A percentile compares a stretch with the other conserved stretches of the same genome.
phyloP scores from a whole-genome alignment of 2,329 filamentous ascomycete species.

The Penicillium sp. region DNA sequence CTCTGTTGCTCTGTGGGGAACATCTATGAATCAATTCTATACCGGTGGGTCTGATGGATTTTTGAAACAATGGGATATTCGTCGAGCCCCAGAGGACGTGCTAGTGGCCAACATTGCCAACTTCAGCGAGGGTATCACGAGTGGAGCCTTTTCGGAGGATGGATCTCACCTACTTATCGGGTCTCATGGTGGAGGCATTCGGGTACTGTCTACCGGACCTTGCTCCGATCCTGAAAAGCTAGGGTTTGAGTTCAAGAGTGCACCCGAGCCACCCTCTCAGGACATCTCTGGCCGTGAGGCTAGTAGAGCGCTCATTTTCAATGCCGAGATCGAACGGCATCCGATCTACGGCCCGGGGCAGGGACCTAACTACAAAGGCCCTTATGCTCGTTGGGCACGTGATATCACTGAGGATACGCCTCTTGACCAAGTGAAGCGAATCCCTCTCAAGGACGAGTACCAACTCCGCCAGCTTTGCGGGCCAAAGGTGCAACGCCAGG shows the following conservation, averaged over 20 bases:
- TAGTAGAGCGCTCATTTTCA: slow-evolving; percentile 30
- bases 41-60: slow-evolving; percentile 62
- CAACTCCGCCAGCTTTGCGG: slow-evolving; percentile 35
- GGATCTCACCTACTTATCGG: slow-evolving; percentile 57
- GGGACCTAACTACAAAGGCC: slow-evolving; percentile 42
- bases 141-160: slow-evolving; percentile 58
- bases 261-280: neutral
- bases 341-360: slow-evolving; percentile 40
- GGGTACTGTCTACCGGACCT: slow-evolving; percentile 47
- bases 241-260: slow-evolving; percentile 16
- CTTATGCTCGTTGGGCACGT: slow-evolving; percentile 44
- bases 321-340: slow-evolving; percentile 36
- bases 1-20: slow-evolving; percentile 58
- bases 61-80: slow-evolving; percentile 61
- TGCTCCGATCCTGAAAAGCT: slow-evolving; percentile 16
- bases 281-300: slow-evolving; percentile 27
- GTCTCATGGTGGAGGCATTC: slow-evolving; percentile 56
- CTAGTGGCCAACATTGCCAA: slow-evolving; percentile 52
- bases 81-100: slow-evolving; percentile 51
- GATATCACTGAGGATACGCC: slow-evolving; percentile 18
- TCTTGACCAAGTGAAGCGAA: slow-evolving; percentile 13
- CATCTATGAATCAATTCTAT: slow-evolving; percentile 53
- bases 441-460: slow-evolving; percentile 26
- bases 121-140: slow-evolving; percentile 57
- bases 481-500: slow-evolving; percentile 16